A percentile compares a stretch with the other conserved stretches of the same genome.
Evolutionary conservation across 2,329 filamentous ascomycete genomes (phyloP).

Genomic region (Trichoderma koningiopsis): DNA sequence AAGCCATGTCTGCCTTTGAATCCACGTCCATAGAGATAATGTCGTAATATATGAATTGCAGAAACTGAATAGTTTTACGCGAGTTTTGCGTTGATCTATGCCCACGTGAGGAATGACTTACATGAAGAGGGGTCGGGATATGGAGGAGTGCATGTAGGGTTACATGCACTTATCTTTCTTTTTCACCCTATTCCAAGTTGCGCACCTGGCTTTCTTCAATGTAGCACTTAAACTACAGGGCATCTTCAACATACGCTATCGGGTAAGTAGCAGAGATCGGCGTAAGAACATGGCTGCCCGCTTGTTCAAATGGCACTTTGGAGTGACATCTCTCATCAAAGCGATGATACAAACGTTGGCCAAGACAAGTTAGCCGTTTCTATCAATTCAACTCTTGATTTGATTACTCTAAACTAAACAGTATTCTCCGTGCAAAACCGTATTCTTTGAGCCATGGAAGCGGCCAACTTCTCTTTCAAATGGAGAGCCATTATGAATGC

Average conservation of each 20-base stretch:
- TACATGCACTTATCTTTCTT: conserved; percentile 16
- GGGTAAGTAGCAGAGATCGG: background rate
- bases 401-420: background rate
- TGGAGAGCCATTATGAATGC: background rate
- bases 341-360: background rate
- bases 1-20: background rate
- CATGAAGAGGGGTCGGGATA: conserved; percentile 9
- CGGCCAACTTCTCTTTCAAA: background rate
- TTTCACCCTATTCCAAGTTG: background rate
- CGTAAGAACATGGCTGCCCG: background rate
- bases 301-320: background rate
- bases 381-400: background rate
- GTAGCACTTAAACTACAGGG: background rate
- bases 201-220: background rate
- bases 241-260: background rate
- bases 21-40: background rate
- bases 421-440: background rate
- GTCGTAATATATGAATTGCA: background rate
- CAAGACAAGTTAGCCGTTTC: background rate
- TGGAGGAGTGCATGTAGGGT: conserved; percentile 11
- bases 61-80: background rate
- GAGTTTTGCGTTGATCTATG: background rate
- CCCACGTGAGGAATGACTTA: conserved; percentile 1
- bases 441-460: background rate
- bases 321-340: background rate